Evolutionary conservation across 140 eudicot species (phyloP), one percentile per base, ranked within the genome.

Genomic region (Stevia rebaudiana): DNA sequence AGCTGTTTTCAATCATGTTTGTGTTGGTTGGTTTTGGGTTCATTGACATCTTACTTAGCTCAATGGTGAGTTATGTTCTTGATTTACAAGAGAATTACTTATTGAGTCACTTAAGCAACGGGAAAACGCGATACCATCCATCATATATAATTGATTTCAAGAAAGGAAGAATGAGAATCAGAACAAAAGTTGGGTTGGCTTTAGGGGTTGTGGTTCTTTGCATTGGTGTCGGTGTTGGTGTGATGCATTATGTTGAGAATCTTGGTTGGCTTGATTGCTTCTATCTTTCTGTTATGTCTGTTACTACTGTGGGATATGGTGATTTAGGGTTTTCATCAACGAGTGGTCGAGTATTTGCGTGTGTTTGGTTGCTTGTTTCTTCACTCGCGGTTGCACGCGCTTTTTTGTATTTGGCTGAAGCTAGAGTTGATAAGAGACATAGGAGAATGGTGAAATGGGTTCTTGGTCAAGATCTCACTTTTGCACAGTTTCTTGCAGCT

Each of bases 301-400:
- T 86, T 22, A 90, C 97, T 3, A 90, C 97, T 4, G 95, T 90
- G 63, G 95, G 97, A 28, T 90, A 90, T 69, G 97, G 97, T 50
- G 97, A 90, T 31, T 61, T 72, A 21, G 95, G 86, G 0, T 89
- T 89, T 72, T 42, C 46, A 1, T 69, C 92, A 3, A 23, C 79
- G 60, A 8, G 71, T 41, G 95, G 95, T 40, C 81, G 97, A 13
- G 56, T 83, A 57, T 90, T 90, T 57, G 94, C 95, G 0, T 86
- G 90, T 0, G 75, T 80, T 76, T 90, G 95, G 97, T 67, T 86
- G 84, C 94, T 86, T 63, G 95, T 86, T 63, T 90, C 95, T 0
- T 86, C 97, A 3, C 90, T 90, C 73, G 94, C 95, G 9, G 97
- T 90, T 61, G 97, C 97, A 55, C 81, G 95, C 17, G 97, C 94